Conservation (phyloP, 1,139 yeast genomes). For the Kodamaea fungicola region DNA sequence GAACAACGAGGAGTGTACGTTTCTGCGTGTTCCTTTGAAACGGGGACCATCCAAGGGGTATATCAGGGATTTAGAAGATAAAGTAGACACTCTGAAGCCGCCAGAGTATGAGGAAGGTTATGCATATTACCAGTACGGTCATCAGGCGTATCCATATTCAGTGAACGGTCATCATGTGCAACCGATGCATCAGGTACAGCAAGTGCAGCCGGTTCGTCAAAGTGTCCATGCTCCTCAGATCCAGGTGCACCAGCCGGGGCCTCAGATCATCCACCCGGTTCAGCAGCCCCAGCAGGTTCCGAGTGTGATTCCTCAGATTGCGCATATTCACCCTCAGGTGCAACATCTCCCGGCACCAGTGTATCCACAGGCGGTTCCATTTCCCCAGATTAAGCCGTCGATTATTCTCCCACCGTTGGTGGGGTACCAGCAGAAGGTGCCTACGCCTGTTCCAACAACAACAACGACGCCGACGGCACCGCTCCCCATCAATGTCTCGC, state of each 20-base stretch:
- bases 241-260: not conserved
- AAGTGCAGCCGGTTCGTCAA: constrained; percentile 1
- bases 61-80: constrained; percentile 41
- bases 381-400: constrained; percentile 17
- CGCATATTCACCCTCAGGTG: constrained; percentile 1
- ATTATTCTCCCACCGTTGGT: constrained; percentile 26
- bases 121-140: not conserved
- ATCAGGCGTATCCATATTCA: not conserved
- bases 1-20: constrained; percentile 54
- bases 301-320: not conserved
- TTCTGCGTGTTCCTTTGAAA: constrained; percentile 66
- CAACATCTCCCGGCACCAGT: constrained; percentile 4
- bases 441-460: not conserved
- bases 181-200: constrained; percentile 2
- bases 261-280: not conserved
- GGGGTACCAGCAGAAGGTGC: constrained; percentile 10
- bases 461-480: constrained; percentile 3
- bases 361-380: constrained; percentile 17
- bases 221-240: not conserved
- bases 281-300: not conserved
- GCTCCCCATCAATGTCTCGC: constrained; percentile 3
- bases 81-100: constrained; percentile 14
- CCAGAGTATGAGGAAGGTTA: constrained; percentile 1
- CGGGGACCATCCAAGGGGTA: constrained; percentile 79
- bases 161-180: constrained; percentile 1